Evolutionary conservation across 306 rosid genomes (phyloP).

Genomic region (Arachis stenosperma): DNA sequence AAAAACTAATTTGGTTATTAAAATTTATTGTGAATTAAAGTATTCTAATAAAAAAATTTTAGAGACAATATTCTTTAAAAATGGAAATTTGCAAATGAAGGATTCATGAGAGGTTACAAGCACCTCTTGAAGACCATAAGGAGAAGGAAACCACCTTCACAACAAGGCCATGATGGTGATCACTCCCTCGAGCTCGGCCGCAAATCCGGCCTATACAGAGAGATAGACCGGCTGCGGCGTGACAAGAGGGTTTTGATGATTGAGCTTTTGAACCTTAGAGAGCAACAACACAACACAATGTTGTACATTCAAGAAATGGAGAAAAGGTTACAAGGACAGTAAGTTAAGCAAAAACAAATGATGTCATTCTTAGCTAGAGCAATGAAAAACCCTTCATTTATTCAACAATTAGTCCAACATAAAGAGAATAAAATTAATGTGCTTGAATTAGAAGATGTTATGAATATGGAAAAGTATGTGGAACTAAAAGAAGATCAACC

Average conservation of each 20-base stretch:
- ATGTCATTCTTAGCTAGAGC: conserved; percentile 86
- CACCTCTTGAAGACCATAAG: conserved; percentile 66
- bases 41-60: background rate
- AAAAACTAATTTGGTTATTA: too few relatives aligned
- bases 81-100: conserved; percentile 92
- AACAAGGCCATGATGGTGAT: conserved; percentile 44
- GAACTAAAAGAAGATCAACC: too few relatives aligned
- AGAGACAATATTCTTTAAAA: conserved; percentile 24
- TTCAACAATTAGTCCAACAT: conserved; percentile 62
- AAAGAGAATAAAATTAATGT: conserved; percentile 57
- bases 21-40: too few relatives aligned
- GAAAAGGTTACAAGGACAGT: conserved; percentile 66
- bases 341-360: conserved; percentile 78
- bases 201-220: conserved; percentile 55
- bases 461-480: too few relatives aligned
- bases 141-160: conserved; percentile 63
- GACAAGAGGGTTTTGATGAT: conserved; percentile 64
- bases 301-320: conserved; percentile 68
- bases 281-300: conserved; percentile 68
- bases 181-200: conserved; percentile 54
- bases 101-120: conserved; percentile 69
- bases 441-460: conserved; percentile 50
- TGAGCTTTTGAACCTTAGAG: conserved; percentile 78
- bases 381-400: conserved; percentile 68
- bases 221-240: conserved; percentile 60